phyloP scores from a whole-genome alignment of 2,329 filamentous ascomycete genomes.

The Elsinoe perseae region DNA sequence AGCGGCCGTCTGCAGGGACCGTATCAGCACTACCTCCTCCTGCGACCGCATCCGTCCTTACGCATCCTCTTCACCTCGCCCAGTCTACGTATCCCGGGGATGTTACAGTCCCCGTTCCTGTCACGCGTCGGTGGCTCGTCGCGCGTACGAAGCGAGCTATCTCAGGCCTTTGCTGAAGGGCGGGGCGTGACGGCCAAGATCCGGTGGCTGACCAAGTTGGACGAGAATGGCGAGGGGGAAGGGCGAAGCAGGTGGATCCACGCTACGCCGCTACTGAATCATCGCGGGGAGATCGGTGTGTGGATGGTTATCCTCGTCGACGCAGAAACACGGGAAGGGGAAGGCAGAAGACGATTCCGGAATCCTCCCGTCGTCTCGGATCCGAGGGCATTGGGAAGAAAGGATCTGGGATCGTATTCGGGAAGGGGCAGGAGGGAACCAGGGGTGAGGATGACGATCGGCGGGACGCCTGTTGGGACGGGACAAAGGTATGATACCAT shows the following conservation, averaged over 20 bases:
- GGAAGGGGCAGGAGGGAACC: not conserved
- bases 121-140: slow-evolving; percentile 36
- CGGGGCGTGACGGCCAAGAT: slow-evolving; percentile 39
- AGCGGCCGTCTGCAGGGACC: slow-evolving; percentile 12
- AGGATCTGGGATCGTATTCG: not conserved
- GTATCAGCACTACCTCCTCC: slow-evolving; percentile 49
- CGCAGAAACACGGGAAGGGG: slow-evolving; percentile 35
- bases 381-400: not conserved
- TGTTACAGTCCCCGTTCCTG: slow-evolving; percentile 45
- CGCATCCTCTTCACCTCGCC: slow-evolving; percentile 63
- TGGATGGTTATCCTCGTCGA: slow-evolving; percentile 74
- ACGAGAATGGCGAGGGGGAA: slow-evolving; percentile 35
- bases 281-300: slow-evolving; percentile 60
- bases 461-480: slow-evolving; percentile 1
- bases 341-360: slow-evolving; percentile 26
- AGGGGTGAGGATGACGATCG: not conserved
- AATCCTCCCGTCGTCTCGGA: slow-evolving; percentile 24
- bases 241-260: slow-evolving; percentile 68
- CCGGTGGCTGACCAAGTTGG: slow-evolving; percentile 34
- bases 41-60: slow-evolving; percentile 58
- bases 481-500: slow-evolving; percentile 1
- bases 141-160: slow-evolving; percentile 32
- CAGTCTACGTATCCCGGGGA: slow-evolving; percentile 57
- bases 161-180: slow-evolving; percentile 33
- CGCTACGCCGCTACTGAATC: slow-evolving; percentile 63